These are phyloP conservation scores for Solanum hybrid DNA, from an alignment of 305 asterid genomes.

Conservation along the genomic window DNA sequence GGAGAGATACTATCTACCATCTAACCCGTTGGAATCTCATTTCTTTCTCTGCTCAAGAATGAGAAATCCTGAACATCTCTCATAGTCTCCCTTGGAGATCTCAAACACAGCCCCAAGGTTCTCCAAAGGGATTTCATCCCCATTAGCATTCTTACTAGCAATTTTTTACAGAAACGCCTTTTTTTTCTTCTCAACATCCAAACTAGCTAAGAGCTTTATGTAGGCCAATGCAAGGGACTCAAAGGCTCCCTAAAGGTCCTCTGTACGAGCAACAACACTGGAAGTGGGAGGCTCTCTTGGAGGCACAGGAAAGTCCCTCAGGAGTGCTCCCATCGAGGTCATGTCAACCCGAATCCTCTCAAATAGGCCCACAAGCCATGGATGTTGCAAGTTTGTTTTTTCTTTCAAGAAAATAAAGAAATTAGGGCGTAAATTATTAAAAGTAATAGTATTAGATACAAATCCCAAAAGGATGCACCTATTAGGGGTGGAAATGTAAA, in stretches of 20 bases:
- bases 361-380: neutral
- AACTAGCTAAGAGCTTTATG: neutral
- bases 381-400: neutral
- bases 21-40: neutral
- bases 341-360: neutral
- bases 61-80: neutral
- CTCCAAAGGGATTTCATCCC: neutral
- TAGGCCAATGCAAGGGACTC: neutral
- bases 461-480: neutral
- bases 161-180: neutral
- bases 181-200: neutral
- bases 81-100: neutral
- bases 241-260: neutral
- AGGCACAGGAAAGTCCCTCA: neutral
- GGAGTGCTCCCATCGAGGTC: neutral
- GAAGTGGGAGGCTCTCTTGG: neutral
- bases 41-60: too few species aligned
- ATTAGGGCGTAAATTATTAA: neutral
- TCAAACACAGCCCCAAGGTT: neutral
- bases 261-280: neutral
- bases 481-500: neutral
- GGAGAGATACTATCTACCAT: neutral
- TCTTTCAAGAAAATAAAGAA: too few species aligned
- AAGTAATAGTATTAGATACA: neutral
- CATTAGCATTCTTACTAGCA: neutral